phyloP scores from a whole-genome alignment of 208 protist species.

The Trypanosoma scelopori region DNA sequence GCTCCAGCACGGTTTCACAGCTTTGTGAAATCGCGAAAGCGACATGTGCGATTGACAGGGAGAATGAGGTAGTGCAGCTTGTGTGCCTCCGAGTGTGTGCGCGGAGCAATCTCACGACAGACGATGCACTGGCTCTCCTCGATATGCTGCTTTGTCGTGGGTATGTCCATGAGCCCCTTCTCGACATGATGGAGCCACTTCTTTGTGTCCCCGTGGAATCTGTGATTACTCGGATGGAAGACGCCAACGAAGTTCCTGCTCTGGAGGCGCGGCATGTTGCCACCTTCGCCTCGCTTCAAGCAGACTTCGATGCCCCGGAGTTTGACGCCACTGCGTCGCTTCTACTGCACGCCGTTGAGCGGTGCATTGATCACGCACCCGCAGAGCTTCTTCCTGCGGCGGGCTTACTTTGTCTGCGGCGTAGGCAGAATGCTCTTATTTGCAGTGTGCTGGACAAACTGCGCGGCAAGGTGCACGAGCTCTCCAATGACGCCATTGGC shows the following conservation, averaged over 20 bases:
- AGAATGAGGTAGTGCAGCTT: slow-evolving; percentile 26
- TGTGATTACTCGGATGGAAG: slow-evolving; percentile 1
- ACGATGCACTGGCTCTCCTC: slow-evolving; percentile 15
- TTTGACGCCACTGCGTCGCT: slow-evolving; percentile 28
- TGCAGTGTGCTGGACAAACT: slow-evolving; percentile 1
- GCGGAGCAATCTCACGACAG: neutral
- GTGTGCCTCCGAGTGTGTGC: slow-evolving; percentile 19
- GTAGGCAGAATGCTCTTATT: slow-evolving; percentile 1
- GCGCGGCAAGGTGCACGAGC: slow-evolving; percentile 1
- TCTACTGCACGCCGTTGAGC: slow-evolving; percentile 30
- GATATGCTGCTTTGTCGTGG: slow-evolving; percentile 27
- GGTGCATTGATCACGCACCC: slow-evolving; percentile 7
- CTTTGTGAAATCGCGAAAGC: slow-evolving; percentile 17
- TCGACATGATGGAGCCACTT: slow-evolving; percentile 39
- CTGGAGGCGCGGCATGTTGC: slow-evolving; percentile 4
- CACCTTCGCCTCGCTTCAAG: slow-evolving; percentile 31
- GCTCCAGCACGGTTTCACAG: neutral
- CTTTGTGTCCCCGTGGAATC: slow-evolving; percentile 23
- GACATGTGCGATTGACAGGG: slow-evolving; percentile 9
- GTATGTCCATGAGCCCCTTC: slow-evolving; percentile 39
- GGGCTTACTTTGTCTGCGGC: slow-evolving; percentile 13
- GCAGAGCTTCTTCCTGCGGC: slow-evolving; percentile 14
- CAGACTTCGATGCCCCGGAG: slow-evolving; percentile 43
- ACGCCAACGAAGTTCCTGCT: neutral
- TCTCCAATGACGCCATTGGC: slow-evolving; percentile 17